Evolutionary conservation across 2,329 filamentous ascomycete species (phyloP), one percentile per base, ranked within the genome.

Genomic region (Cercospora sp.): DNA sequence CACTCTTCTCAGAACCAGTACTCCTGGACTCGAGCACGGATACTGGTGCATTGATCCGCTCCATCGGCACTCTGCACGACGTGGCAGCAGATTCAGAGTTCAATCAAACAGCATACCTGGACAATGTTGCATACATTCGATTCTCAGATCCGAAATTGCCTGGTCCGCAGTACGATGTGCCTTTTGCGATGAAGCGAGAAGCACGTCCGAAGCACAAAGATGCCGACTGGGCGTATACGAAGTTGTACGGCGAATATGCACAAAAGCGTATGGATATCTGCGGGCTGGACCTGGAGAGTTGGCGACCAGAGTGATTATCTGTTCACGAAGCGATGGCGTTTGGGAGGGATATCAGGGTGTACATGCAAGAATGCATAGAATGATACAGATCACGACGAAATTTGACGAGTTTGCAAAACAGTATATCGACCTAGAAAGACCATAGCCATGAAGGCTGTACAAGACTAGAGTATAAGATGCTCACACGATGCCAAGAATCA

Each of bases 211-310:
- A 77, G 70, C 81, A 83, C 63, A 79, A 79, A 57, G 80, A 84
- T 66, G 82, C 82, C 8, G 78, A 83, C 66, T 81, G 80, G 74
- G 78, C 80, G 30, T 86, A 84, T 83, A 83, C 82, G 70, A 80
- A 77, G 63, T 73, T 85, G 66, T 86, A 86, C 70, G 82, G 82
- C 43, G 74, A 77, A 37, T 86, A 84, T 73, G 81, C 83, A 58
- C 81, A 83, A 70, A 79, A 79, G 71, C 78, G 84, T 65, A 84
- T 84, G 80, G 83, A 85, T 66, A 80, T 85, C 61, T 86, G 84
- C 74, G 84, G 84, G 61, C 75, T 86, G 68, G 84, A 85, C 71
- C 75, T 86, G 71, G 83, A 85, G 75, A 74, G 73, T 24, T 83
- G 81, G 77, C 69, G 73, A 12, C 66, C 61, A 5, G 40, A 61